phyloP scores from a whole-genome alignment of 345 rosid species.

The Trapa incisa region DNA sequence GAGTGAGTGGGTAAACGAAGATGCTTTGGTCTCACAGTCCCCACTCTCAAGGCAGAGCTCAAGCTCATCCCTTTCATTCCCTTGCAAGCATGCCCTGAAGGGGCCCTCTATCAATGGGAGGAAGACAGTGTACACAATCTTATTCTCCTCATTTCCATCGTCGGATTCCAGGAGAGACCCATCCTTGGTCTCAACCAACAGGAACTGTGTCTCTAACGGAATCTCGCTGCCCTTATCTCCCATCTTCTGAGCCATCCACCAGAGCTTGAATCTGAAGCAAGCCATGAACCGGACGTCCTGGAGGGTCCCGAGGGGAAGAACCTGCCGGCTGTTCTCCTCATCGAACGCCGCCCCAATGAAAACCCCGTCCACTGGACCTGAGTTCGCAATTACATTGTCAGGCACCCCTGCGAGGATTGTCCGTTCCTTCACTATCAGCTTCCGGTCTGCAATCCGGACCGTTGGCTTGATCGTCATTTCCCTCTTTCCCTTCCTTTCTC shows the following conservation, averaged over 20 bases:
- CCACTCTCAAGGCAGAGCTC: constrained; percentile 95
- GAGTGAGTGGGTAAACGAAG: constrained; percentile 60
- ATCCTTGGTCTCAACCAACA: constrained; percentile 54
- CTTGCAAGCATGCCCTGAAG: constrained; percentile 70
- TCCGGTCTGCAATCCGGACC: constrained; percentile 51
- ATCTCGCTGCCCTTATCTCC: constrained; percentile 64
- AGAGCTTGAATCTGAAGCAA: constrained; percentile 81
- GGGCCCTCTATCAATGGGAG: constrained; percentile 78
- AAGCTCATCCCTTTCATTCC: constrained; percentile 53
- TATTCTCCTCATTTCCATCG: constrained; percentile 43
- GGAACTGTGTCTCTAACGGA: constrained; percentile 79
- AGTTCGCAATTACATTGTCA: constrained; percentile 57
- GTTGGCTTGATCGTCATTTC: constrained; percentile 75
- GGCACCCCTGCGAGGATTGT: constrained; percentile 55
- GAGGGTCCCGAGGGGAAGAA: constrained; percentile 51
- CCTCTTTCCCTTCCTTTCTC: constrained; percentile 13
- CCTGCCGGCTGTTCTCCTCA: constrained; percentile 47
- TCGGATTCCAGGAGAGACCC: constrained; percentile 66
- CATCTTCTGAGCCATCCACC: constrained; percentile 99
- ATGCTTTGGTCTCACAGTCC: constrained; percentile 40
- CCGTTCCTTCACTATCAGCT: constrained; percentile 50
- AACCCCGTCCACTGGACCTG: constrained; percentile 67
- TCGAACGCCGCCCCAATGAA: constrained; percentile 66
- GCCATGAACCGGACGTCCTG: constrained; percentile 81
- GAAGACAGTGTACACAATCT: constrained; percentile 67